Percentiles rank a stretch among this genome's conserved stretches.
Evolutionary conservation across 495 filamentous ascomycete genomes (phyloP).

Genomic region (Aspergillus diversus): DNA sequence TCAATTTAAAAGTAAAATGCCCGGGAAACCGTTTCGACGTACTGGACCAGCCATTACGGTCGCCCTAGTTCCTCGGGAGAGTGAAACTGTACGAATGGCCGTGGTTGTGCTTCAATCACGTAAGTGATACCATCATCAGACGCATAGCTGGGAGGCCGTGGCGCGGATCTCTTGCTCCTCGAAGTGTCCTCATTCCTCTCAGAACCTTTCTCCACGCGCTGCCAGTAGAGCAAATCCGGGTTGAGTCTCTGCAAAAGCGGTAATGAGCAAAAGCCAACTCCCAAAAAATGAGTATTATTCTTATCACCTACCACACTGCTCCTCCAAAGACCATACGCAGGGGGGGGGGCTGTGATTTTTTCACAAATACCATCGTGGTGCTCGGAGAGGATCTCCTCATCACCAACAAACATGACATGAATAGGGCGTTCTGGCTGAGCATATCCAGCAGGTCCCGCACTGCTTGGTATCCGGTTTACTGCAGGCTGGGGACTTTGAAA

Average conservation of each 20-base stretch:
- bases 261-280: slow-evolving; percentile 10
- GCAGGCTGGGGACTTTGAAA: slow-evolving; percentile 43
- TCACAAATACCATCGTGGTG: slow-evolving; percentile 25
- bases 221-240: slow-evolving; percentile 80
- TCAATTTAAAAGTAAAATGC: not conserved
- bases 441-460: slow-evolving; percentile 55
- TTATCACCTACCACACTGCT: slow-evolving; percentile 71
- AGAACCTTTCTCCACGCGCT: slow-evolving; percentile 54
- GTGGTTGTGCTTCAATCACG: slow-evolving; percentile 62
- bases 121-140: slow-evolving; percentile 74
- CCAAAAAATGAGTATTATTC: not conserved
- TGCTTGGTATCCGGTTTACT: slow-evolving; percentile 33
- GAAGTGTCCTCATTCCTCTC: slow-evolving; percentile 24
- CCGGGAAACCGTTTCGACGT: not conserved
- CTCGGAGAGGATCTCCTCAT: slow-evolving; percentile 58
- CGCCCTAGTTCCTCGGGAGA: slow-evolving; percentile 9
- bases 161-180: slow-evolving; percentile 27
- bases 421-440: slow-evolving; percentile 66
- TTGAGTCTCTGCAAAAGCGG: slow-evolving; percentile 62
- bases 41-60: not conserved
- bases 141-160: slow-evolving; percentile 69
- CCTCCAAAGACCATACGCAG: slow-evolving; percentile 87
- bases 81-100: slow-evolving; percentile 51
- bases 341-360: slow-evolving; percentile 63
- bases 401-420: slow-evolving; percentile 60